Conservation (phyloP, 169 alveolate genomes). For the Plasmodium cynomolgi region DNA sequence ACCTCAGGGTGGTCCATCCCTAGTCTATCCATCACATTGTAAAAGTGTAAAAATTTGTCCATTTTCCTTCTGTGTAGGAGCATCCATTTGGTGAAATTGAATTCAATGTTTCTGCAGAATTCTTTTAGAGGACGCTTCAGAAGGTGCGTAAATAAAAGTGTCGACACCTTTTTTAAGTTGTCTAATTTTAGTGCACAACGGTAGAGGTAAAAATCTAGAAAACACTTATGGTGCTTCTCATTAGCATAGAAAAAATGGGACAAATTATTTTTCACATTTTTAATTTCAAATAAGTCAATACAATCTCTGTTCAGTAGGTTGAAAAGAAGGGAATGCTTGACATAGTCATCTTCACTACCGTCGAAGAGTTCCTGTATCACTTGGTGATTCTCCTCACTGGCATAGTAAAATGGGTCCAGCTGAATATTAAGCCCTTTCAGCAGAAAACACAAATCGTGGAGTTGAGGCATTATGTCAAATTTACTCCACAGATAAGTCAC, state of each 20-base stretch:
- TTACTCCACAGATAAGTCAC: not conserved
- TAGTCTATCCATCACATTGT: conserved; percentile 10
- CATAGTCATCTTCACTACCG: not conserved
- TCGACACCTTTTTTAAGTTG: not conserved
- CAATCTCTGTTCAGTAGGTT: not conserved
- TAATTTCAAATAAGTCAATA: not conserved
- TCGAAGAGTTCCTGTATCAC: conserved; percentile 1
- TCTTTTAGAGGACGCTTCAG: not conserved
- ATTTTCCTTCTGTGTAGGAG: conserved; percentile 4
- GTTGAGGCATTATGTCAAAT: not conserved
- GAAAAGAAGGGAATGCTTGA: not conserved
- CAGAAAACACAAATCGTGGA: conserved; percentile 28
- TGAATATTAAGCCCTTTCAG: not conserved
- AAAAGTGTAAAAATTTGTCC: conserved; percentile 20
- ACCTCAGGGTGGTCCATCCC: not conserved
- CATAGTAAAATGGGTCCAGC: conserved; percentile 16
- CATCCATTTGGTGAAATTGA: conserved; percentile 14
- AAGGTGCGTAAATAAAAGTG: conserved; percentile 3
- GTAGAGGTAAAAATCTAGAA: conserved; percentile 8
- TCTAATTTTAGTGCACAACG: not conserved
- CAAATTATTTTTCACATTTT: conserved; percentile 21
- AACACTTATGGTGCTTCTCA: not conserved
- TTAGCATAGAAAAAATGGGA: conserved; percentile 8
- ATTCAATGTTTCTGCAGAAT: not conserved
- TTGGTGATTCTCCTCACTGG: not conserved